Evolutionary conservation across 306 rosid species (phyloP), one percentile per base, ranked within the genome.

Genomic region (Corylus avellana): DNA sequence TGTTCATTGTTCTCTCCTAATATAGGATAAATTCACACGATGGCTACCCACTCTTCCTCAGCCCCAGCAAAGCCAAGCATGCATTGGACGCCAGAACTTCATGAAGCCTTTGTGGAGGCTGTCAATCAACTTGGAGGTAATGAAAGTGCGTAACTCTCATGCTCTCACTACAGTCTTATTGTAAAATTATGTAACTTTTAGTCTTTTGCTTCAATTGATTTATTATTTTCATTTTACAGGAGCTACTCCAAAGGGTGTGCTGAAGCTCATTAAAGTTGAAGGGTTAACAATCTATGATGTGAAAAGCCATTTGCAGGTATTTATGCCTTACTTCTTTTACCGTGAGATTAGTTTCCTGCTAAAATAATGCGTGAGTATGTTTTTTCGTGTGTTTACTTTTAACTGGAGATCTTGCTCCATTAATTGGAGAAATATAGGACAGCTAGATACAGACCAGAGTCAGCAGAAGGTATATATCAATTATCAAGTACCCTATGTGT

Each of bases 71-170:
- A 96, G 82, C 89, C 96, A 10, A 94, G 99, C 73, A 96, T 96
- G 99, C 99, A 98, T 63, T 96, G 99, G 99, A 93, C 99, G 37
- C 99, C 98, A 14, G 98, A 96, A 84, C 97, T 96, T 83, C 99
- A 96, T 74, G 99, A 91, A 77, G 92, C 97, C 83, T 96, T 96
- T 88, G 97, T 96, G 79, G 99, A 96, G 80, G 98, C 99, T 88
- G 96, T 96, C 74, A 93, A 51, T 88, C 89, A 90, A 85, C 98
- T 96, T 79, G 99, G 99, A 68, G 99, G 98, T 70, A 88, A 97
- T 91, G 99, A 96, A 93, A 91, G 99, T 96, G 87, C 57, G 94
- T 81, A 76, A 78, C 59, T 74, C n/a, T n/a, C n/a, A n/a, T n/a
- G n/a, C 71, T 77, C 73, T 67, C 62, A 50, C 51, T 78, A 10